These are phyloP conservation scores for Huntiella bhutanensis DNA, from an alignment of 2,329 filamentous ascomycete species.

Conservation along the genomic window DNA sequence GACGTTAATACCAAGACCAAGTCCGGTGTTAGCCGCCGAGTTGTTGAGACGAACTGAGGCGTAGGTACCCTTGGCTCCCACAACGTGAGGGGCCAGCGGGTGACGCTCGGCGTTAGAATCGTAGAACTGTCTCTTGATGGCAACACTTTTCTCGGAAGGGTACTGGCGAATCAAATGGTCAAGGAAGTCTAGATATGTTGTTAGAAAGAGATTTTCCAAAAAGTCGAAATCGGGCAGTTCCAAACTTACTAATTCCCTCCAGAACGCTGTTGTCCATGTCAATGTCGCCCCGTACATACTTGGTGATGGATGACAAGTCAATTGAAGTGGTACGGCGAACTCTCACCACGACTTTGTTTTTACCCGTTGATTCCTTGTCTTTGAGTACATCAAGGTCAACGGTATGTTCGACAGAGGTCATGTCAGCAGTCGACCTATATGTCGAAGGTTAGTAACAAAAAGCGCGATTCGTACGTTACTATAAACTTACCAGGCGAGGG, in stretches of 20 bases:
- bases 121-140: slow-evolving; percentile 76
- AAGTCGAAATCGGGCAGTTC: too few relatives aligned
- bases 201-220: background rate
- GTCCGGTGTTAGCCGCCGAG: slow-evolving; percentile 20
- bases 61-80: slow-evolving; percentile 79
- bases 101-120: slow-evolving; percentile 26
- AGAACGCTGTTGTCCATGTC: slow-evolving; percentile 48
- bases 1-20: slow-evolving; percentile 62
- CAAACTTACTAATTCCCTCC: slow-evolving; percentile 44
- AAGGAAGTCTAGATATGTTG: slow-evolving; percentile 38
- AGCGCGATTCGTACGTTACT: background rate
- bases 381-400: slow-evolving; percentile 49
- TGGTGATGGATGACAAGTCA: slow-evolving; percentile 43
- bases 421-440: slow-evolving; percentile 18
- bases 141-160: slow-evolving; percentile 47
- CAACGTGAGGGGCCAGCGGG: slow-evolving; percentile 39
- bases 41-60: slow-evolving; percentile 63
- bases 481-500: slow-evolving; percentile 56
- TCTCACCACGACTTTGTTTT: slow-evolving; percentile 38
- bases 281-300: slow-evolving; percentile 43
- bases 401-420: slow-evolving; percentile 29
- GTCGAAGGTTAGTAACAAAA: slow-evolving; percentile 11
- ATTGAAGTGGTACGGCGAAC: slow-evolving; percentile 50
- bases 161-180: slow-evolving; percentile 73
- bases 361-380: slow-evolving; percentile 13